Percentiles rank a stretch among this genome's conserved stretches.
Conservation (phyloP, 345 rosid genomes). For the Pseudoturritis turrita region DNA sequence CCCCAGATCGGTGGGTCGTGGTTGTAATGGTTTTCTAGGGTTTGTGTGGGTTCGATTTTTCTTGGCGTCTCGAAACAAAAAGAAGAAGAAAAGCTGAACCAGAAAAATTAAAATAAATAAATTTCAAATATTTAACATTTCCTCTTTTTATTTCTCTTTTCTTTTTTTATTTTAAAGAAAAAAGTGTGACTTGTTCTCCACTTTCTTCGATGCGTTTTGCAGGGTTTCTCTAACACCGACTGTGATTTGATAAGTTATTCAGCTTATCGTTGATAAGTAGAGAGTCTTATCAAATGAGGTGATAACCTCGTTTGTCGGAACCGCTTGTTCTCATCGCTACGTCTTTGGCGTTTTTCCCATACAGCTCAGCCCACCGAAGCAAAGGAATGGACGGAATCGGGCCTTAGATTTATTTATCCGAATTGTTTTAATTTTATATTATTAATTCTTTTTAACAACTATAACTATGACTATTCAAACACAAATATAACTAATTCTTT, state of each 20-base stretch:
- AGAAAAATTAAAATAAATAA: neutral
- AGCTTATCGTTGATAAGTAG: neutral
- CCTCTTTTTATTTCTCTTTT: neutral
- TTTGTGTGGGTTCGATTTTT: slow-evolving; percentile 19
- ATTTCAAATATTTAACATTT: neutral
- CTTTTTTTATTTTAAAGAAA: neutral
- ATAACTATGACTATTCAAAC: too few relatives aligned
- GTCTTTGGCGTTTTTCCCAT: neutral
- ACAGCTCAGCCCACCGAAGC: slow-evolving; percentile 6
- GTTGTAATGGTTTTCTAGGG: slow-evolving; percentile 31
- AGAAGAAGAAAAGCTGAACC: slow-evolving; percentile 19
- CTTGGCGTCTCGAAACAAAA: neutral
- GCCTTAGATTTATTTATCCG: neutral
- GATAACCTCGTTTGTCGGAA: slow-evolving; percentile 22
- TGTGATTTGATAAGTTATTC: neutral
- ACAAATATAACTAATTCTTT: too few relatives aligned
- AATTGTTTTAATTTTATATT: too few relatives aligned
- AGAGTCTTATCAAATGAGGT: fast-evolving
- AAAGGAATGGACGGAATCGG: neutral
- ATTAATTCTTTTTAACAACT: too few relatives aligned
- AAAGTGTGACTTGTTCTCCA: slow-evolving; percentile 29
- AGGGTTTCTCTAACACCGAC: slow-evolving; percentile 25
- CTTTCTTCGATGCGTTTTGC: slow-evolving; percentile 32
- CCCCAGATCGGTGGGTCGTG: slow-evolving; percentile 16
- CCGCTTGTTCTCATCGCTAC: neutral